Percentiles rank a stretch among this genome's conserved stretches.
These are phyloP conservation scores for Phytophthora aleatoria DNA, from an alignment of 352 stramenopile species.

Conservation along the genomic window DNA sequence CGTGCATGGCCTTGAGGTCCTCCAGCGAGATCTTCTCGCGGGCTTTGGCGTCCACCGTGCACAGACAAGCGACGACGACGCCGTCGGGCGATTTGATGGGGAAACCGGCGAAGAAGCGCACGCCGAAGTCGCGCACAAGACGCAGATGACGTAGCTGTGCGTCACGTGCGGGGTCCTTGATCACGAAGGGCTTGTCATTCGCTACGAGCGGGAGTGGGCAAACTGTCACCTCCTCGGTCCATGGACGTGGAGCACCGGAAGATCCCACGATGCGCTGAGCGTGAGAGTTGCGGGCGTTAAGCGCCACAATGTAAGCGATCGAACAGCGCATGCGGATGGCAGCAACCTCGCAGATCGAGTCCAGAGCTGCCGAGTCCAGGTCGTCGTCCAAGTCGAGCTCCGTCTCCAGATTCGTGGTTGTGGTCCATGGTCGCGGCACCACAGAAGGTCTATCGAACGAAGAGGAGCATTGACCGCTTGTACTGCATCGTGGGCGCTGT, in stretches of 20 bases:
- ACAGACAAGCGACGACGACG: constrained; percentile 44
- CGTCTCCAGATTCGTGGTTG: constrained; percentile 25
- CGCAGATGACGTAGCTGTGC: constrained; percentile 38
- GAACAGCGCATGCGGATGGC: constrained; percentile 48
- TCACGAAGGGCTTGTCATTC: constrained; percentile 44
- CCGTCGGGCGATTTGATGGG: constrained; percentile 42
- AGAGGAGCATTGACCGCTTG: constrained; percentile 26
- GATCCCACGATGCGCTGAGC: constrained; percentile 44
- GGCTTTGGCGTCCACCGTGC: constrained; percentile 34
- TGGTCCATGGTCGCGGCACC: constrained; percentile 25
- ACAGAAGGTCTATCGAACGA: constrained; percentile 5
- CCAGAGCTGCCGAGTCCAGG: constrained; percentile 44
- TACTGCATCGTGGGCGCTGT: constrained; percentile 22
- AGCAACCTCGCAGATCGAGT: constrained; percentile 64
- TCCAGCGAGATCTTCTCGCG: constrained; percentile 44
- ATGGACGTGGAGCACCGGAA: constrained; percentile 25
- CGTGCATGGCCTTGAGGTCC: constrained; percentile 49
- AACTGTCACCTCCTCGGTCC: constrained; percentile 21
- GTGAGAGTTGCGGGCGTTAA: constrained; percentile 29
- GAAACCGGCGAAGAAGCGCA: constrained; percentile 64
- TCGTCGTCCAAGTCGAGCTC: constrained; percentile 39
- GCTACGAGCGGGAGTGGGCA: constrained; percentile 33
- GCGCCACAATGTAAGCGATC: constrained; percentile 51
- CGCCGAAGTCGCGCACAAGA: constrained; percentile 42
- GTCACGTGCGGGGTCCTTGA: constrained; percentile 47